Base-by-base conservation (phyloP, 78 protist species). In the Dictyostelium capitatum region DNA sequence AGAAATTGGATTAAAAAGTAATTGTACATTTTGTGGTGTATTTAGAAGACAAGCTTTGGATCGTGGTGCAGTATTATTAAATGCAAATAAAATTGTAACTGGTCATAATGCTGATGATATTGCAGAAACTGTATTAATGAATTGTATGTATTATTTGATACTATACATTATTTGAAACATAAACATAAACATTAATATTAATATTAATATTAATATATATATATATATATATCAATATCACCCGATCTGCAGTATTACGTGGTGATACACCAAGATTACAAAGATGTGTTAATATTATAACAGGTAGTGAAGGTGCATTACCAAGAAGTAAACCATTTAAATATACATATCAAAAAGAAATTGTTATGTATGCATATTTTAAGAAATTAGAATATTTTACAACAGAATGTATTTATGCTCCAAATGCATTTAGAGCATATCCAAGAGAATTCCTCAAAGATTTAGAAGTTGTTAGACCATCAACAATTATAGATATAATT, bases 91-190 rank as follows among this genome's bases (percentile, higher is more conserved):
- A 46, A 85, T 98, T 28, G 99, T 93, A 20, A 96, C 98, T 2
- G 98, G 99, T 25, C 99, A 98, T 70, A 98, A 98, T 75, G 99
- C 99, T 1, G 98, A 98, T 67, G 99, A 98, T 65, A 72, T 85
- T 14, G 99, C 99, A 10, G 99, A 98, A 74, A 98, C 99, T 15
- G 96, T 97, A 14, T 80, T 98, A 32, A 95, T 98, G 96, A 98
- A 98, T 95, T 30, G 96, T 89, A 57, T n/a, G 85, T 57, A 15
- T 70, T 20, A 15, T 23, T 5, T n/a, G 14, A 78, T n/a, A n/a
- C 0, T n/a, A n/a, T n/a, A n/a, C n/a, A n/a, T n/a, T n/a, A n/a
- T n/a, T n/a, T n/a, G n/a, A n/a, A n/a, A n/a, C n/a, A n/a, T n/a
- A n/a, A n/a, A n/a, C n/a, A 14, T 4, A 77, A 10, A 30, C 2